Evolutionary conservation across 1,284 basidiomycete genomes (phyloP), one percentile per base, ranked within the genome.

Genomic region (Ganoderma sinense): DNA sequence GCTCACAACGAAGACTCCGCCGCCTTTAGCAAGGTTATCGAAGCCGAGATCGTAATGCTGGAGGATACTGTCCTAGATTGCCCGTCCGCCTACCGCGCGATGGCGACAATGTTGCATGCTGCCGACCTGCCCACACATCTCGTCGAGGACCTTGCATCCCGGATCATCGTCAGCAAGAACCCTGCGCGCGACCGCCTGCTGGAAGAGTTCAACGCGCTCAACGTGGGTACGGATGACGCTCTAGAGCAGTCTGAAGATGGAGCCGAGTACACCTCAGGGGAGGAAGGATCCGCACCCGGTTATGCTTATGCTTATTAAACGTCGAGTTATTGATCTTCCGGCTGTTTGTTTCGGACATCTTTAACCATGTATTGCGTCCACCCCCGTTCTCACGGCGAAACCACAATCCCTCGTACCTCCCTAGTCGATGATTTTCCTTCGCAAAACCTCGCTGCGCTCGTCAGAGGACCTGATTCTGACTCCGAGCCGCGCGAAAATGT

Each of bases 61-160:
- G 73, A 74, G 20, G 77, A 78, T 62, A 76, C 74, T 2, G 65
- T 67, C n/a, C 64, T 79, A 23, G 78, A 79, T 59, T 69, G 75
- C 7, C 78, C 77, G 20, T 62, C 70, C 8, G 77, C 76, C 1
- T 71, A 70, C 45, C 70, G 64, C 13, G 69, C 74, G 20, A 73
- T 78, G 72, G 77, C 77, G 2, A 65, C 66, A 56, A 69, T 79
- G 58, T 69, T 79, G 1, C 70, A 74, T 33, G 71, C 69, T 11
- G 70, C 74, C 4, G 69, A 66, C 6, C 26, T 78, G 13, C 53
- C 69, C 10, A 55, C 40, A 13, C 13, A 39, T 18, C 43, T 60
- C 4, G 62, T 78, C 10, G 74, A 76, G 51, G 68, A 71, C 58
- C 62, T 77, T 41, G 73, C 74, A 0, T 64, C 69, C 29, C 71